Evolutionary conservation across 176 grass and related monocot genomes (phyloP).

Genomic region (Puya raimondii): DNA sequence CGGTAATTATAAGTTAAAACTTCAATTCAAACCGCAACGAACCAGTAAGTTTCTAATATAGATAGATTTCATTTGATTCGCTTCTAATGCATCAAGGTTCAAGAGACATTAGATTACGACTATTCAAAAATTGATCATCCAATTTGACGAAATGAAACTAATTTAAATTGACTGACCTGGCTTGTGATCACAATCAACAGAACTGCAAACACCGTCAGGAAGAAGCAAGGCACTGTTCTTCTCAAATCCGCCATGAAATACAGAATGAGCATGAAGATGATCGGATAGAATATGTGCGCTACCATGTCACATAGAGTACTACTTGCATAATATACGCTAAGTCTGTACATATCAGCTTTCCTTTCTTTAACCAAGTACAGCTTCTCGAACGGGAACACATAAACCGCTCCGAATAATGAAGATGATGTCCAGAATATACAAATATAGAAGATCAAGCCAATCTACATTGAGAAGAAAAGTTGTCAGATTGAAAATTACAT

Average conservation of each 20-base stretch:
- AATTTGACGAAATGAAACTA: not conserved
- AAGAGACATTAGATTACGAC: too few species aligned
- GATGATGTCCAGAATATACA: constrained; percentile 99
- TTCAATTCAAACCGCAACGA: too few species aligned
- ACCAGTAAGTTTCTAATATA: too few species aligned
- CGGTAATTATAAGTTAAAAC: too few species aligned
- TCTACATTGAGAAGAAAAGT: constrained; percentile 8
- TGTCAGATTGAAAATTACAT: not conserved
- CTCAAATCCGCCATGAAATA: constrained; percentile 80
- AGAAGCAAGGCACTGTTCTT: constrained; percentile 51
- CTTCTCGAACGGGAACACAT: constrained; percentile 94
- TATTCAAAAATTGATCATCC: not conserved
- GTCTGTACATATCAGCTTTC: constrained; percentile 79
- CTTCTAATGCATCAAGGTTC: too few species aligned
- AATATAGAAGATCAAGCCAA: constrained; percentile 90
- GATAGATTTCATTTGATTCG: too few species aligned
- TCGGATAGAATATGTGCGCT: constrained; percentile 53
- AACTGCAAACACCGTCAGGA: constrained; percentile 58
- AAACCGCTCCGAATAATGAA: constrained; percentile 76
- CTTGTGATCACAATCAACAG: constrained; percentile 80
- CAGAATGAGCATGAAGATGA: constrained; percentile 63
- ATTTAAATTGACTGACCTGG: constrained; percentile 28
- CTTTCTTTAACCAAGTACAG: constrained; percentile 80
- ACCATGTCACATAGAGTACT: constrained; percentile 86
- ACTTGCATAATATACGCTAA: constrained; percentile 74